Evolutionary conservation across 1,284 basidiomycete genomes (phyloP).

Genomic region (Ceratobasidium papillatum): DNA sequence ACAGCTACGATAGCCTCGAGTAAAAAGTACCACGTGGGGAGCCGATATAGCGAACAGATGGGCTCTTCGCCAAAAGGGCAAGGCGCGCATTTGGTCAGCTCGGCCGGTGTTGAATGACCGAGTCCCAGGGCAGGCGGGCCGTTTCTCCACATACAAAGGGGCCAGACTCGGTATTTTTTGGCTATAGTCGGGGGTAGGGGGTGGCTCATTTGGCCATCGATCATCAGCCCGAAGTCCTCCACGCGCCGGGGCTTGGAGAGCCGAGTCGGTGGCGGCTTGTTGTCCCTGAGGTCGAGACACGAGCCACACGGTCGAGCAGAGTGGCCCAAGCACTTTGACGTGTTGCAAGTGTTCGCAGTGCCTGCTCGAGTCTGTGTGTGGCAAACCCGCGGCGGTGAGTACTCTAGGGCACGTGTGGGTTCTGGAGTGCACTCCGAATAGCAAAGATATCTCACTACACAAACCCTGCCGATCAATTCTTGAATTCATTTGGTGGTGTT

Average conservation of each 20-base stretch:
- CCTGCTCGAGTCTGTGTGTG: too few relatives aligned
- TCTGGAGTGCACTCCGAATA: neutral
- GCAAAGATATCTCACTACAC: neutral
- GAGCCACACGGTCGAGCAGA: neutral
- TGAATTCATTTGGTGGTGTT: neutral
- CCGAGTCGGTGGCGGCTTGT: neutral
- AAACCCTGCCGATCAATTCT: conserved; percentile 7
- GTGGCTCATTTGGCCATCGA: neutral
- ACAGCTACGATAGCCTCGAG: neutral
- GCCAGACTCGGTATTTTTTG: neutral
- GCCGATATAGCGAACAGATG: neutral
- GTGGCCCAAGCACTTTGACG: neutral
- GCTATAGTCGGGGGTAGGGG: neutral
- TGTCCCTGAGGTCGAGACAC: conserved; percentile 1
- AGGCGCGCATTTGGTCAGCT: conserved; percentile 11
- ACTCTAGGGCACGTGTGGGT: neutral
- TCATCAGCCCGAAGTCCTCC: neutral
- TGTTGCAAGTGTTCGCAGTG: neutral
- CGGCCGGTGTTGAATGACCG: neutral
- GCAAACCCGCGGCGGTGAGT: neutral
- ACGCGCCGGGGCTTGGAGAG: neutral
- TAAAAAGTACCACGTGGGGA: neutral
- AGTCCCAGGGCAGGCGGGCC: neutral
- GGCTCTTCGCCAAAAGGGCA: neutral
- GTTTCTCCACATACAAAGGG: conserved; percentile 9